Base-by-base conservation (phyloP, 2,329 filamentous ascomycete genomes). In the Xylaria polymorpha region DNA sequence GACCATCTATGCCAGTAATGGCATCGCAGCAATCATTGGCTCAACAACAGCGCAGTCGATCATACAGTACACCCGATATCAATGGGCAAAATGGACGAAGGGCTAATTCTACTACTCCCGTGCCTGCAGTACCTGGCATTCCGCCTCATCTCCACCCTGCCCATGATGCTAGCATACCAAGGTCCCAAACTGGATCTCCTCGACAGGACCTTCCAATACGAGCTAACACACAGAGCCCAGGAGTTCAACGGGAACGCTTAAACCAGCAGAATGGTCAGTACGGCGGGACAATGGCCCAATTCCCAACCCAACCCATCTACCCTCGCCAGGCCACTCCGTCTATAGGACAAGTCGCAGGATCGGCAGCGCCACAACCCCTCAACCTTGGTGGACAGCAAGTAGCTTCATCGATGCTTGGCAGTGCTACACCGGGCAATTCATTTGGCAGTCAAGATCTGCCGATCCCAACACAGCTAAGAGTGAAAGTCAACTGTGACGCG, bases 11-110 rank as follows among this genome's bases (percentile, higher is more conserved):
- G 74, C 92, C 92, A 51, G 91, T 88, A 20, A 91, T 93, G 86
- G 85, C 90, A 18, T 83, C 85, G 0, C 82, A 78, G 76, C 69
- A 89, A 74, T 83, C 85, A 75, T 83, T 85, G 71, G 81, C 86
- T 78, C 83, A 90, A 71, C 90, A 93, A 78, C 90, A 91, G 77
- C 88, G 94, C 73, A 91, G 93, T 82, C 89, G 96, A 72, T 97
- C 94, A 44, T 97, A 97, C 77, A 98, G 95, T 82, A 98, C 94
- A 71, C 95, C 96, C 8, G 94, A 98, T 79, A 97, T 97, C 74
- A 93, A 97, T 73, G 90, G 87, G 62, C 86, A 87, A 71, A 86
- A 86, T 58, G 84, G 89, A 71, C 84, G 88, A 77, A 80, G 83
- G 62, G 83, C 85, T 72, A 87, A 88, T 80, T 85, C 80, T 78